Conservation (phyloP, 129 eudicot genomes). For the Logfia minima region DNA sequence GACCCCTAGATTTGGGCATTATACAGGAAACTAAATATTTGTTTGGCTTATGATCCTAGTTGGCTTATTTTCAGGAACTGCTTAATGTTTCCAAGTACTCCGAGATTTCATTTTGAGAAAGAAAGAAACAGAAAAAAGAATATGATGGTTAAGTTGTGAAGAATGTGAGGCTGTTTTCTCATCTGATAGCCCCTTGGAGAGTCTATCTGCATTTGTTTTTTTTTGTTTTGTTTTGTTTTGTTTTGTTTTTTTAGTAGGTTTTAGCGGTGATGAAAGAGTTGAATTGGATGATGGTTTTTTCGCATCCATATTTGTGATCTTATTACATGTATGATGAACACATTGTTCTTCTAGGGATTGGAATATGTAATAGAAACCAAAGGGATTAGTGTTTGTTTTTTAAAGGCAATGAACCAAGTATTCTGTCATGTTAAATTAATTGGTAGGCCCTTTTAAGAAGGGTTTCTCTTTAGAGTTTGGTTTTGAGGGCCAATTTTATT, state of each 20-base stretch:
- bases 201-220: slow-evolving; percentile 1
- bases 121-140: neutral
- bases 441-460: neutral
- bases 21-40: neutral
- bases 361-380: slow-evolving; percentile 20
- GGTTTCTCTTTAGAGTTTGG: neutral
- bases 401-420: neutral
- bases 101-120: slow-evolving; percentile 33
- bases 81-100: slow-evolving; percentile 39
- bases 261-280: slow-evolving; percentile 15
- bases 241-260: slow-evolving; percentile 23
- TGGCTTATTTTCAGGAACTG: slow-evolving; percentile 35
- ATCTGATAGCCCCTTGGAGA: slow-evolving; percentile 41
- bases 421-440: neutral
- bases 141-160: slow-evolving; percentile 24
- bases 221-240: neutral
- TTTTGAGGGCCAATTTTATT: neutral
- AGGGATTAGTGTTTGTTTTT: slow-evolving; percentile 29
- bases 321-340: slow-evolving; percentile 34
- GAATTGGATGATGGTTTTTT: slow-evolving; percentile 30
- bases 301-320: slow-evolving; percentile 29
- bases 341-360: slow-evolving; percentile 27
- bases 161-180: slow-evolving; percentile 38
- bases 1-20: neutral
- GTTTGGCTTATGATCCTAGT: neutral